Evolutionary conservation across 345 rosid genomes (phyloP).

Genomic region (Barbarea vulgaris): DNA sequence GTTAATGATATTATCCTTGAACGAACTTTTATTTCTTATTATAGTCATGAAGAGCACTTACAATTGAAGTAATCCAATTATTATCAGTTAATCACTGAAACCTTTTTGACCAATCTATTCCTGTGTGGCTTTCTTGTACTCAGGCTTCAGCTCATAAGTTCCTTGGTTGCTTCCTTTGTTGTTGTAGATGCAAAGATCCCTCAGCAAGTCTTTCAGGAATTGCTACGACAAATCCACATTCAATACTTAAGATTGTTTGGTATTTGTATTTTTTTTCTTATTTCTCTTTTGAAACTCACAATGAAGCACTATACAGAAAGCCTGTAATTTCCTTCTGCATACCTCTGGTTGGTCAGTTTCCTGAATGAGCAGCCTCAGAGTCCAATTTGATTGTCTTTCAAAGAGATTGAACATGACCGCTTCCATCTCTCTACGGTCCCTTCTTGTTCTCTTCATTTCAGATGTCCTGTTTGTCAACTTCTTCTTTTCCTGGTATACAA

Average conservation of each 20-base stretch:
- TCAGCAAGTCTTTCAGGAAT: constrained; percentile 82
- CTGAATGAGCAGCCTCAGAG: constrained; percentile 68
- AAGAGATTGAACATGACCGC: constrained; percentile 88
- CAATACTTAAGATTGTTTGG: neutral
- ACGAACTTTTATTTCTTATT: neutral
- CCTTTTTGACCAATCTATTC: constrained; percentile 32
- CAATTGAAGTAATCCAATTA: constrained; percentile 2
- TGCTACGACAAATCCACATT: constrained; percentile 51
- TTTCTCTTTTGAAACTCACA: neutral
- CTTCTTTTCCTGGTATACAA: constrained; percentile 72
- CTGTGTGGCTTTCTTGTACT: constrained; percentile 64
- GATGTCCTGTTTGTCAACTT: constrained; percentile 55
- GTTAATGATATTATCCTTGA: no score
- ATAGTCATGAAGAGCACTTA: constrained; percentile 7
- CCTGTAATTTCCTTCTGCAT: constrained; percentile 23
- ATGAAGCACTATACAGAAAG: neutral
- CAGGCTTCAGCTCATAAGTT: constrained; percentile 89
- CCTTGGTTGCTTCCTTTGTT: constrained; percentile 90
- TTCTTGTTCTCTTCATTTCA: constrained; percentile 80
- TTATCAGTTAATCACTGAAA: neutral
- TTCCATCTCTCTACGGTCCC: constrained; percentile 90
- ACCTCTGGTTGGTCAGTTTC: constrained; percentile 96
- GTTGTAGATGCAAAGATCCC: constrained; percentile 84
- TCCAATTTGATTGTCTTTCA: constrained; percentile 90
- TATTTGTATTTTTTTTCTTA: neutral